These are phyloP conservation scores for Tephrocybe sp. DNA, from an alignment of 768 basidiomycete genomes.

Conservation along the genomic window DNA sequence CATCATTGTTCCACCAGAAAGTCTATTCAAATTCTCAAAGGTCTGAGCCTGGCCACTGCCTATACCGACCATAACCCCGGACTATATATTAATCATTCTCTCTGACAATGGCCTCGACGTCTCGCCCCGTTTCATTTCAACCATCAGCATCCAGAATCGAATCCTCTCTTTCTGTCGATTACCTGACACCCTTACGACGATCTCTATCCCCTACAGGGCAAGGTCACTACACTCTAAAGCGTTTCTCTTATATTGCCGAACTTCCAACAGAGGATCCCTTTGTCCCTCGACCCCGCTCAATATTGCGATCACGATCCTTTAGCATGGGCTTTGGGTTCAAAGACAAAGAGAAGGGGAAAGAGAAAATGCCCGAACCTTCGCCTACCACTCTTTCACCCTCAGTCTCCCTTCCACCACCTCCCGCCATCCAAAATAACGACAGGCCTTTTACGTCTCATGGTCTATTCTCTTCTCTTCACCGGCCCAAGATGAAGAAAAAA, in stretches of 20 bases:
- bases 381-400: too few relatives aligned
- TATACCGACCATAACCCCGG: conserved; percentile 1
- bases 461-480: conserved; percentile 18
- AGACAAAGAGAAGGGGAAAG: conserved; percentile 29
- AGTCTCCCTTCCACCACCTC: conserved; percentile 7
- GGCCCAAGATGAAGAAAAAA: conserved; percentile 33
- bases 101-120: conserved; percentile 14
- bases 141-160: conserved; percentile 14
- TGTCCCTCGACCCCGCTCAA: conserved; percentile 18
- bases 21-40: background rate
- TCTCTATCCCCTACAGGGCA: conserved; percentile 16
- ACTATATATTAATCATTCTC: conserved; percentile 17
- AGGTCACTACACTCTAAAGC: conserved; percentile 38
- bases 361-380: too few relatives aligned
- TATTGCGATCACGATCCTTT: conserved; percentile 32
- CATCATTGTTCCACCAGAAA: background rate
- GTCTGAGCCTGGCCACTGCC: conserved; percentile 3
- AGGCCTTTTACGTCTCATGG: conserved; percentile 19
- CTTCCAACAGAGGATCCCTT: conserved; percentile 15
- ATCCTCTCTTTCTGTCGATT: conserved; percentile 14
- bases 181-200: conserved; percentile 13
- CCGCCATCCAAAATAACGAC: conserved; percentile 6
- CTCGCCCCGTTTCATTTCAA: conserved; percentile 14
- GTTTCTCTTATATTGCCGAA: conserved; percentile 35
- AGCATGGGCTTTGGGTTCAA: conserved; percentile 40